phyloP scores from a whole-genome alignment of 441 rosid genomes.

The Macaranga tanarius region DNA sequence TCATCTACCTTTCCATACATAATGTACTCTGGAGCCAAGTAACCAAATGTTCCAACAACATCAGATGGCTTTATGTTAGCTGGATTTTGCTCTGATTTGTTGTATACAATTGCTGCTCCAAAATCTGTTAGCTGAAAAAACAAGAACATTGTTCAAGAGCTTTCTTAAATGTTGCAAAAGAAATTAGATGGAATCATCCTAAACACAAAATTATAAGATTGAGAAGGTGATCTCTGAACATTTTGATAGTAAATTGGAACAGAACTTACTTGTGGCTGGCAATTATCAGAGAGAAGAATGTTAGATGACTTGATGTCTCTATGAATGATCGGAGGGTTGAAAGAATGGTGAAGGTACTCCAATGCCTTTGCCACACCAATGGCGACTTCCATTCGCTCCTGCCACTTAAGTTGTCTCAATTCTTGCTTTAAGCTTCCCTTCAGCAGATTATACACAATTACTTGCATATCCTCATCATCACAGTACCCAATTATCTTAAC shows the following conservation, averaged over 20 bases:
- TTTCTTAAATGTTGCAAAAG: too few relatives aligned
- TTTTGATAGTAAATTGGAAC: neutral
- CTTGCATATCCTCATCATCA: conserved; percentile 27
- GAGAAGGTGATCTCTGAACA: too few relatives aligned
- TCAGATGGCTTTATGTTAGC: conserved; percentile 24
- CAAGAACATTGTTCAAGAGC: neutral
- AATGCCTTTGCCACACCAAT: conserved; percentile 43
- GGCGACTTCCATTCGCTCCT: conserved; percentile 36
- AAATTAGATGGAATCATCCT: too few relatives aligned
- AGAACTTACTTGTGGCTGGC: conserved; percentile 38
- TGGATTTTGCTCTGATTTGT: conserved; percentile 25
- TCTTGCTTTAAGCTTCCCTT: conserved; percentile 35
- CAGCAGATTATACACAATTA: conserved; percentile 35
- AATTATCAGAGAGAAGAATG: conserved; percentile 36
- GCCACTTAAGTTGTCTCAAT: conserved; percentile 32
- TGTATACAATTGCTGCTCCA: conserved; percentile 34
- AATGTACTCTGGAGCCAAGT: conserved; percentile 44
- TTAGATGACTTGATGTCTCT: conserved; percentile 42
- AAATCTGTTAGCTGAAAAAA: conserved; percentile 39
- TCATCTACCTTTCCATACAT: conserved; percentile 44
- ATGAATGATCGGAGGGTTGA: conserved; percentile 44
- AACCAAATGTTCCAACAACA: conserved; percentile 37
- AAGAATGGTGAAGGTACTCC: conserved; percentile 36
- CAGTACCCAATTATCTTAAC: conserved; percentile 37
- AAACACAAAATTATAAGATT: too few relatives aligned